A percentile compares a stretch with the other conserved stretches of the same genome.
These are phyloP conservation scores for Phytophthora megakarya DNA, from an alignment of 352 stramenopile genomes.

Conservation along the genomic window DNA sequence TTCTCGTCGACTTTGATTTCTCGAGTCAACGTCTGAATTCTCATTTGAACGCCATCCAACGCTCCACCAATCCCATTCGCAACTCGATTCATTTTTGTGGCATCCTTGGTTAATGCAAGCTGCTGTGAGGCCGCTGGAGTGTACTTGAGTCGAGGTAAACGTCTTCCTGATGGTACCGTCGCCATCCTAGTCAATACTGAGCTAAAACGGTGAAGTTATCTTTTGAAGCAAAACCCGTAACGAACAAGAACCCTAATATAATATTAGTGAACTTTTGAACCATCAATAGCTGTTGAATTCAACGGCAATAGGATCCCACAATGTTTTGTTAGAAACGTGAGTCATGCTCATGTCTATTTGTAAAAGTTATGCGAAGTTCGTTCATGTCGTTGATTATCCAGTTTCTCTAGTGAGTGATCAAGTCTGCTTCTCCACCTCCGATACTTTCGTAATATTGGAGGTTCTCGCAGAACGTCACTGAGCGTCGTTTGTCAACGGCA, in stretches of 20 bases:
- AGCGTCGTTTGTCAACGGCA: slow-evolving; percentile 15
- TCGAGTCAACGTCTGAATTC: slow-evolving; percentile 61
- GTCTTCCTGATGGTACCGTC: slow-evolving; percentile 22
- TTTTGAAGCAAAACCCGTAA: no score
- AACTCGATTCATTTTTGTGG: slow-evolving; percentile 70
- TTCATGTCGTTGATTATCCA: not conserved
- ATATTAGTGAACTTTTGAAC: no score
- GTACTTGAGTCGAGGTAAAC: slow-evolving; percentile 60
- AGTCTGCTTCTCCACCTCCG: slow-evolving; percentile 2
- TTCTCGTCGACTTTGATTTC: slow-evolving; percentile 82
- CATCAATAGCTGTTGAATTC: not conserved
- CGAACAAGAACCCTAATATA: no score
- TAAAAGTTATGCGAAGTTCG: slow-evolving; percentile 4
- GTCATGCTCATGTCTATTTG: slow-evolving; percentile 1
- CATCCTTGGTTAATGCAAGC: slow-evolving; percentile 57
- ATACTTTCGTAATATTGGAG: slow-evolving; percentile 24
- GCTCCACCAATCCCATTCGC: slow-evolving; percentile 73
- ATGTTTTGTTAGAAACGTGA: no score
- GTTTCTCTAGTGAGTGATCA: slow-evolving; percentile 17
- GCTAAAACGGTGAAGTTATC: not conserved
- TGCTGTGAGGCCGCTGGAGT: slow-evolving; percentile 46
- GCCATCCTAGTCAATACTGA: no score
- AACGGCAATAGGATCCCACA: not conserved
- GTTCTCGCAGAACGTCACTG: slow-evolving; percentile 34
- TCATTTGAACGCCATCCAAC: slow-evolving; percentile 61